These are phyloP conservation scores for Fusarium globosum DNA, from an alignment of 2,329 filamentous ascomycete species.

Conservation along the genomic window DNA sequence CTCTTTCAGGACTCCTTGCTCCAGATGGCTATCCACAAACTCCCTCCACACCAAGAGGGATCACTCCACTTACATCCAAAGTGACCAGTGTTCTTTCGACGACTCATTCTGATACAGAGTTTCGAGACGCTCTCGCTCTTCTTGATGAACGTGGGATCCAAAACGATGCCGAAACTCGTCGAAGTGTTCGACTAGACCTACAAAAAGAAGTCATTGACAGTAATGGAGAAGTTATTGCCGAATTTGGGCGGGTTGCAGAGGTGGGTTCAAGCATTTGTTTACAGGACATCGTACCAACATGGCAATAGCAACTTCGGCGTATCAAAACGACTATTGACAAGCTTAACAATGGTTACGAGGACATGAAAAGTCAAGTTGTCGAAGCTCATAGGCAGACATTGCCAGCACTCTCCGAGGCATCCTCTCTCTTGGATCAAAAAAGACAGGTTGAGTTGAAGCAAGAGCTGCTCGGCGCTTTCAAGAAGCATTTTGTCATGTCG, in stretches of 20 bases:
- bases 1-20: conserved; percentile 68
- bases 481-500: conserved; percentile 83
- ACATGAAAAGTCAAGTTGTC: conserved; percentile 81
- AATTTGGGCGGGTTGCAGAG: conserved; percentile 91
- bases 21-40: conserved; percentile 87
- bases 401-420: conserved; percentile 81
- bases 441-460: conserved; percentile 83
- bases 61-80: conserved; percentile 81
- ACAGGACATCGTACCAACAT: conserved; percentile 41
- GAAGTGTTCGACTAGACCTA: conserved; percentile 82
- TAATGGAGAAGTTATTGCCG: conserved; percentile 87
- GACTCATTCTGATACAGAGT: conserved; percentile 92
- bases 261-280: conserved; percentile 60
- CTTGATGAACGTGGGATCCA: conserved; percentile 77
- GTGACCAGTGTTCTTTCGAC: conserved; percentile 88
- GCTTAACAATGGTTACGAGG: conserved; percentile 81
- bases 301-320: conserved; percentile 80
- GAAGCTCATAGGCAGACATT: conserved; percentile 80
- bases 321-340: conserved; percentile 83
- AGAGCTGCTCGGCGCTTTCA: conserved; percentile 80
- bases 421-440: conserved; percentile 77
- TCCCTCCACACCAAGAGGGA: conserved; percentile 62
- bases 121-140: conserved; percentile 83
- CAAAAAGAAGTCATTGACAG: conserved; percentile 94
- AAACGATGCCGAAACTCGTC: conserved; percentile 82